A percentile compares a stretch with the other conserved stretches of the same genome.
Evolutionary conservation across 2,329 filamentous ascomycete species (phyloP).

Genomic region (Furcasterigmium furcatum): DNA sequence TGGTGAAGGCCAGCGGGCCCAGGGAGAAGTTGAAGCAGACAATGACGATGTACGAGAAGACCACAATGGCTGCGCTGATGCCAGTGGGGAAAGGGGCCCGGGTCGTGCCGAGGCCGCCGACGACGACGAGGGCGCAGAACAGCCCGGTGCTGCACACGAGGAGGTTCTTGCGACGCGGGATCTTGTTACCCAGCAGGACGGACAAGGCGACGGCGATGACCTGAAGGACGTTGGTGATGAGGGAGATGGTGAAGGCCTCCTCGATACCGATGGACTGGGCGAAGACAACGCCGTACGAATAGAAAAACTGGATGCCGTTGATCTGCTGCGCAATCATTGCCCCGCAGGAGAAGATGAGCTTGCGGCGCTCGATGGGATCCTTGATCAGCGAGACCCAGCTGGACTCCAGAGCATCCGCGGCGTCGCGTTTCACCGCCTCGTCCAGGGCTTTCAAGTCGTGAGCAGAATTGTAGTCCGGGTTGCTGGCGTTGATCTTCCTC

Average conservation of each 20-base stretch:
- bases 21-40: constrained; percentile 35
- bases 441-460: no score
- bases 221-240: constrained; percentile 34
- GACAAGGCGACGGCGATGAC: constrained; percentile 30
- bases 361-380: constrained; percentile 38
- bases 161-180: constrained; percentile 28
- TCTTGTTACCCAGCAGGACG: constrained; percentile 30
- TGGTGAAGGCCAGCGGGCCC: constrained; percentile 32
- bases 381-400: constrained; percentile 31
- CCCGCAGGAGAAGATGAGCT: constrained; percentile 36
- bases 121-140: no score
- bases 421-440: constrained; percentile 19
- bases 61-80: constrained; percentile 17
- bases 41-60: constrained; percentile 24
- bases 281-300: constrained; percentile 35
- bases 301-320: constrained; percentile 40
- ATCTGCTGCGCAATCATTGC: constrained; percentile 39
- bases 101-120: constrained; percentile 16
- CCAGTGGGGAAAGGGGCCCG: constrained; percentile 9
- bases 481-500: no score
- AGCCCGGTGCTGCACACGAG: constrained; percentile 29
- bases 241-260: constrained; percentile 31
- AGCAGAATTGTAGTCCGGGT: constrained; percentile 4
- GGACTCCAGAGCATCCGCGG: constrained; percentile 21
- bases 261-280: constrained; percentile 31